Conservation (phyloP, 78 protist species). For the Anaeramoeba flamelloides region DNA sequence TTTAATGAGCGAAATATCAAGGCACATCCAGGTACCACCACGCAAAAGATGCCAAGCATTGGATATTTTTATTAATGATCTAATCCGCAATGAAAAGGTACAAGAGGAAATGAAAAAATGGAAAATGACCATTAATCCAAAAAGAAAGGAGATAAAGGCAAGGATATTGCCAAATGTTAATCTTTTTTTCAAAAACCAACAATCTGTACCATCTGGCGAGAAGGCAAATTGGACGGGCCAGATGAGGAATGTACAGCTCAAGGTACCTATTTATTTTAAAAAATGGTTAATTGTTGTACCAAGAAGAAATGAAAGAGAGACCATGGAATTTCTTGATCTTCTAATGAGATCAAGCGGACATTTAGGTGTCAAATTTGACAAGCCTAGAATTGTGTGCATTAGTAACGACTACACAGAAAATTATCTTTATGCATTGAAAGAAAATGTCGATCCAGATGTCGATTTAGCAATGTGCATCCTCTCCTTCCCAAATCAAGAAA, state of each 20-base stretch:
- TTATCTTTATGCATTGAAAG: no score
- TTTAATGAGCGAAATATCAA: not conserved
- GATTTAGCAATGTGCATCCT: not conserved
- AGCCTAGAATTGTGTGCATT: no score
- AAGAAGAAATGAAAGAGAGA: no score
- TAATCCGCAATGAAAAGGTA: not conserved
- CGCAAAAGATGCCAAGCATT: not conserved
- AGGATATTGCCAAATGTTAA: no score
- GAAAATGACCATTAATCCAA: no score
- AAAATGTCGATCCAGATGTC: not conserved
- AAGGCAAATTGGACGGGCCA: not conserved
- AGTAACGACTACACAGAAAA: no score
- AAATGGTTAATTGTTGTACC: not conserved
- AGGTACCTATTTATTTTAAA: not conserved
- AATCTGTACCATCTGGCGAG: not conserved
- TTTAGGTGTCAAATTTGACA: no score
- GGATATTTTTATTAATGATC: not conserved
- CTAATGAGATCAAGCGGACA: no score
- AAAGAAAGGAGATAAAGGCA: no score
- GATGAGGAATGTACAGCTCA: not conserved
- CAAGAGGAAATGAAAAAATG: no score
- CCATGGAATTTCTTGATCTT: no score
- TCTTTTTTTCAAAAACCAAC: no score
- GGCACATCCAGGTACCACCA: not conserved
- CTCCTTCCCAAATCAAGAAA: not conserved